Evolutionary conservation across 2,329 filamentous ascomycete species (phyloP).

Genomic region (Pseudogymnoascus sp.): DNA sequence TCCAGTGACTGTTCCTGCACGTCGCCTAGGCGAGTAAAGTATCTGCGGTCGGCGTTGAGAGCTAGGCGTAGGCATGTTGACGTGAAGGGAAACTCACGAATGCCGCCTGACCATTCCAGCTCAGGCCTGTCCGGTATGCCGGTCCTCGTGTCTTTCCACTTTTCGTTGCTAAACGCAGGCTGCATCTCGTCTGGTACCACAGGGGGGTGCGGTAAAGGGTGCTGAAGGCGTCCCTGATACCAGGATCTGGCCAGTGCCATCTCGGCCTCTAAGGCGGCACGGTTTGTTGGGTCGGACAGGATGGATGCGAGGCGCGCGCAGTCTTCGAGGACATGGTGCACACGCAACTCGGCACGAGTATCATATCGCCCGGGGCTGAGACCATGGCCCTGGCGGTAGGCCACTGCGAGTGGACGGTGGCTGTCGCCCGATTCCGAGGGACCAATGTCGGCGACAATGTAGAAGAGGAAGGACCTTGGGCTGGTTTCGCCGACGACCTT

Average conservation of each 20-base stretch:
- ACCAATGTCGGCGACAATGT: neutral
- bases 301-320: neutral
- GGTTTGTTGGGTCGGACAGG: neutral
- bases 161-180: neutral
- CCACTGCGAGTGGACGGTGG: neutral
- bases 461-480: neutral
- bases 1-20: neutral
- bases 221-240: neutral
- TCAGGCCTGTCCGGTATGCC: neutral
- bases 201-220: neutral
- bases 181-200: neutral
- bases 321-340: neutral
- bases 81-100: neutral
- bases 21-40: neutral
- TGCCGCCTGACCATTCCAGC: neutral
- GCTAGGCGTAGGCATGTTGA: neutral
- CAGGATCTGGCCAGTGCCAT: neutral
- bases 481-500: neutral
- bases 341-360: neutral
- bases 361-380: neutral
- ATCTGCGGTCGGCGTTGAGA: neutral
- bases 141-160: neutral
- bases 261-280: neutral
- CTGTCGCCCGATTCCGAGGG: neutral
- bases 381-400: neutral